These are phyloP conservation scores for Citrus sinensis DNA, from an alignment of 345 rosid species.

Conservation along the genomic window DNA sequence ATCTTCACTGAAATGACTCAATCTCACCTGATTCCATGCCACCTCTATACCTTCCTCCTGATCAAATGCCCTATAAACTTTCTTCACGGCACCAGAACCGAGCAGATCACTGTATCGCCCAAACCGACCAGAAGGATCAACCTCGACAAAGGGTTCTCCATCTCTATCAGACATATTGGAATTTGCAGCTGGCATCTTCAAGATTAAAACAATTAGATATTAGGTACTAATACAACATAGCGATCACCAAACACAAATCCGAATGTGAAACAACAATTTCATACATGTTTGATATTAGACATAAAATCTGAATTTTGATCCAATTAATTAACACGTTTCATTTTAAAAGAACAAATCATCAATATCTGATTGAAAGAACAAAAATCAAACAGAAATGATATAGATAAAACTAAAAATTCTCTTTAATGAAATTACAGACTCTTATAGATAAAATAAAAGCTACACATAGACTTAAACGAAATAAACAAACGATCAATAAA, in stretches of 20 bases:
- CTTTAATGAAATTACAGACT: neutral
- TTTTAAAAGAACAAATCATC: neutral
- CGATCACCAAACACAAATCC: neutral
- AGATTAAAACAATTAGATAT: neutral
- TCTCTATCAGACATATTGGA: conserved; percentile 34
- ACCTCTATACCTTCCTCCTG: conserved; percentile 76
- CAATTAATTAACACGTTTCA: neutral
- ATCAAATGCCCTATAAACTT: conserved; percentile 72
- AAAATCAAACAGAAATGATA: neutral
- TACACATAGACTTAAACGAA: neutral
- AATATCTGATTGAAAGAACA: neutral
- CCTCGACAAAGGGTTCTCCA: conserved; percentile 51
- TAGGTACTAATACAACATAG: neutral
- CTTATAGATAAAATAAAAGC: neutral
- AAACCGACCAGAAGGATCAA: conserved; percentile 61
- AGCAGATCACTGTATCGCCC: conserved; percentile 59
- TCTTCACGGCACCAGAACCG: conserved; percentile 64
- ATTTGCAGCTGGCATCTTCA: conserved; percentile 53
- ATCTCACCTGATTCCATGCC: conserved; percentile 70
- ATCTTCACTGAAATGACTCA: conserved; percentile 46
- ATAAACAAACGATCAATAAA: neutral
- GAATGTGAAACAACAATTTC: neutral
- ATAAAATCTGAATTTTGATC: neutral
- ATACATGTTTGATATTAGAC: neutral
- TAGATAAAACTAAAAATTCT: neutral